Percentiles rank a stretch among this genome's conserved stretches.
Evolutionary conservation across 768 basidiomycete genomes (phyloP).

Genomic region (Mycena floridula): DNA sequence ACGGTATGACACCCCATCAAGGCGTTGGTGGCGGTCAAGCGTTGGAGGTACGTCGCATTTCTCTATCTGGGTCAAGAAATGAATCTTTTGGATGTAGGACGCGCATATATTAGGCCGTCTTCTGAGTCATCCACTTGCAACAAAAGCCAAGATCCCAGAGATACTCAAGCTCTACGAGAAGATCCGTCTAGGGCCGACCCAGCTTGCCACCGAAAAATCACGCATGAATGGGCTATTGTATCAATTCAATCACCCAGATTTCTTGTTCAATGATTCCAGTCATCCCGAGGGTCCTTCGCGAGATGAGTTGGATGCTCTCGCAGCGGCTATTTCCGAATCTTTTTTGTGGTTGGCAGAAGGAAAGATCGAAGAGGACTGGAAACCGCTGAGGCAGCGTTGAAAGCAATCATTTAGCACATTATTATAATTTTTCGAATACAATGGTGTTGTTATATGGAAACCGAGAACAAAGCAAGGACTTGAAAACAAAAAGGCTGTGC

Average conservation of each 20-base stretch:
- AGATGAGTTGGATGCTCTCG: too few species aligned
- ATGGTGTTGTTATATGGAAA: too few species aligned
- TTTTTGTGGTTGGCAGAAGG: too few species aligned
- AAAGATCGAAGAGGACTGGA: too few species aligned
- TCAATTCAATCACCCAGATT: constrained; percentile 12
- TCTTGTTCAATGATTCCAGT: too few species aligned
- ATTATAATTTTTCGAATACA: too few species aligned
- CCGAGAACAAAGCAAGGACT: too few species aligned
- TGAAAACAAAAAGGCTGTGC: too few species aligned
- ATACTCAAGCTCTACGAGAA: constrained; percentile 15
- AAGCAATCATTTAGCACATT: too few species aligned
- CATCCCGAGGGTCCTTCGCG: too few species aligned
- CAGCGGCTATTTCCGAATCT: too few species aligned
- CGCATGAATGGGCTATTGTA: constrained; percentile 14
- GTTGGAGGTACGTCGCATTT: constrained; percentile 11
- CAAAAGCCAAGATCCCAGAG: constrained; percentile 5
- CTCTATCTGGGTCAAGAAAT: background rate
- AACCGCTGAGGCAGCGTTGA: too few species aligned
- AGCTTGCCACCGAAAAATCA: constrained; percentile 10
- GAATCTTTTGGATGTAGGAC: constrained; percentile 8
- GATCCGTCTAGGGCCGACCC: constrained; percentile 11
- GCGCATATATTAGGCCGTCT: constrained; percentile 18
- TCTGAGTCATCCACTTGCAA: constrained; percentile 10
- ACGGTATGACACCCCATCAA: constrained; percentile 20
- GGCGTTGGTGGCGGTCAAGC: constrained; percentile 20